Base-by-base conservation (phyloP, 345 rosid species). In the Adansonia digitata region DNA sequence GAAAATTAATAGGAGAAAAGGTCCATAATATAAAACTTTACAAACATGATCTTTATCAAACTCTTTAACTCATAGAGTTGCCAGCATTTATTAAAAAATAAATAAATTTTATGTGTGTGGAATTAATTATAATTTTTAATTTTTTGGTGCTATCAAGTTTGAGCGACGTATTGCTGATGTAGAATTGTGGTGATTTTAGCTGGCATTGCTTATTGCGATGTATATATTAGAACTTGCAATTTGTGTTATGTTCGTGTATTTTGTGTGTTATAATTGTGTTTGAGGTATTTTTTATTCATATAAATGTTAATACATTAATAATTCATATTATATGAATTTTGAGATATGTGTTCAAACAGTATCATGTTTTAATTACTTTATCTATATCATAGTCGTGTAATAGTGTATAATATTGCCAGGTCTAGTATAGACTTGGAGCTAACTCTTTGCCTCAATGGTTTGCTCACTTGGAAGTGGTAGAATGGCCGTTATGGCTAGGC, bases 401-500 rank as follows among this genome's bases (percentile, higher is more conserved):
- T n/a, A n/a, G n/a, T n/a, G n/a, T n/a, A n/a, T n/a, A n/a, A n/a
- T n/a, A n/a, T n/a, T n/a, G n/a, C n/a, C n/a, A n/a, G n/a, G n/a
- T n/a, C n/a, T n/a, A n/a, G n/a, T n/a, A 76, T 71, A 85, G 74
- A 64, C 79, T 72, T 49, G 72, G 49, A 10, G 48, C 35, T 63
- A 66, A 24, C 22, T 62, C 72, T 68, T 55, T 40, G 51, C 77
- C 63, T 56, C 80, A 77, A 87, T 89, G 94, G 91, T 89, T 48
- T 86, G 90, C 79, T 82, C 86, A 17, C n/a, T 88, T 22, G 88
- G 85, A 79, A 78, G 79, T 65, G 82, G 90, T 68, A 84, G 85
- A 69, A 86, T 90, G 92, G 87, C 88, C 0, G 90, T 88, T 68
- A 84, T 88, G 89, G 90, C 89, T 56, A 75, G 87, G 81, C 81